These are phyloP conservation scores for Suillus occidentalis DNA, from an alignment of 768 basidiomycete species.

Conservation along the genomic window DNA sequence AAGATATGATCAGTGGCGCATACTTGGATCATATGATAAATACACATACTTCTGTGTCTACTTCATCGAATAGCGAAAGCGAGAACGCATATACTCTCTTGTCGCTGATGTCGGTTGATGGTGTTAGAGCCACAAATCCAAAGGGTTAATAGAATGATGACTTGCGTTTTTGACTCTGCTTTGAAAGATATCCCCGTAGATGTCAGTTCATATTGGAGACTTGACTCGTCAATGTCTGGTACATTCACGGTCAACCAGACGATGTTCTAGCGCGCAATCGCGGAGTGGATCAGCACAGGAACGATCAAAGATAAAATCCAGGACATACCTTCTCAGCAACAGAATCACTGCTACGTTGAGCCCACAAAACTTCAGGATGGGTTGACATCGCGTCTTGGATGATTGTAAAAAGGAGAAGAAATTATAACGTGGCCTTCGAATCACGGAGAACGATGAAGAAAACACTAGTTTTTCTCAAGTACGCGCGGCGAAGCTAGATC, in stretches of 20 bases:
- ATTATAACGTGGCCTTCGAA: conserved; percentile 25
- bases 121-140: conserved; percentile 10
- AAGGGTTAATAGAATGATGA: conserved; percentile 13
- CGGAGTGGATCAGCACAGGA: conserved; percentile 3
- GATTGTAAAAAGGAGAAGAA: conserved; percentile 11
- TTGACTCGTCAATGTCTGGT: conserved; percentile 61
- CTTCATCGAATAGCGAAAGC: conserved; percentile 73
- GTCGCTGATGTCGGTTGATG: conserved; percentile 31
- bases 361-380: conserved; percentile 94
- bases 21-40: conserved; percentile 11
- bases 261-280: conserved; percentile 63
- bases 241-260: conserved; percentile 84
- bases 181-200: conserved; percentile 61
- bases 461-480: conserved; percentile 1
- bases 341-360: conserved; percentile 78
- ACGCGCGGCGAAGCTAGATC: neutral
- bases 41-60: conserved; percentile 66
- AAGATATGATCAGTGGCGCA: conserved; percentile 17
- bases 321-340: conserved; percentile 63
- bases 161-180: conserved; percentile 65
- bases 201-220: conserved; percentile 62
- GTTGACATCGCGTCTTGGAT: conserved; percentile 35
- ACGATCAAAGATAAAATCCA: neutral
- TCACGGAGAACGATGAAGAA: conserved; percentile 34
- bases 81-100: conserved; percentile 72